Evolutionary conservation across 768 basidiomycete species (phyloP), one percentile per base, ranked within the genome.

Genomic region (Coprinopsis sp.): DNA sequence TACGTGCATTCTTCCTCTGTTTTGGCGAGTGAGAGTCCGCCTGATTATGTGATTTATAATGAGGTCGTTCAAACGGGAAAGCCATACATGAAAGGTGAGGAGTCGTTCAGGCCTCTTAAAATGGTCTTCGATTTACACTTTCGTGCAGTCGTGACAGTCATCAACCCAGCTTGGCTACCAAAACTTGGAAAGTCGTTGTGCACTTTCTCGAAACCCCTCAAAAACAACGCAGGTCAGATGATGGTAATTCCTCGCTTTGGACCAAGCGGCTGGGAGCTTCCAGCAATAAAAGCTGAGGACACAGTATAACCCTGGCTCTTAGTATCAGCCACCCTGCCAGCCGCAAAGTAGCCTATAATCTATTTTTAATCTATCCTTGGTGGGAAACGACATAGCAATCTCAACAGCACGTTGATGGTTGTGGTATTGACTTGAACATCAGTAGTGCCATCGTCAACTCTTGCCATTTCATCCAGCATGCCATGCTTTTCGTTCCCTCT

Each of bases 1-100:
- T 98, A 79, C 65, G 83, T 98, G 45, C 94, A 98, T 60, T 89
- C 91, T 1, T 87, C 87, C 0, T 94, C 91, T n/a, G 73, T 87
- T 16, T 62, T 95, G 11, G 81, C 81, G 48, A 75, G 77, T 54
- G 50, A 53, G 5, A 51, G 82, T 10, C 91, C 95, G 2, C 91
- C 95, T 0, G 91, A 95, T 44, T 98, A 84, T 59, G 55, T 98
- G 37, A 77, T 89, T 30, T 99, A 78, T 61, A 77, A 83, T 39
- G 94, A 98, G 55, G 67, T 96, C 4, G 77, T 92, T 24, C 76
- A 83, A 37, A 88, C 90, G 2, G 80, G 75, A 33, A 76, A 73
- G 37, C 72, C 84, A 21, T 92, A 83, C 77, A 61, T 98, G 38
- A 92, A 89, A 77, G 84, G 92, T 88, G 40, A 33, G 71, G 58